phyloP scores from a whole-genome alignment of 139 green algal species.

The Pseudopediastrum boryanum region DNA sequence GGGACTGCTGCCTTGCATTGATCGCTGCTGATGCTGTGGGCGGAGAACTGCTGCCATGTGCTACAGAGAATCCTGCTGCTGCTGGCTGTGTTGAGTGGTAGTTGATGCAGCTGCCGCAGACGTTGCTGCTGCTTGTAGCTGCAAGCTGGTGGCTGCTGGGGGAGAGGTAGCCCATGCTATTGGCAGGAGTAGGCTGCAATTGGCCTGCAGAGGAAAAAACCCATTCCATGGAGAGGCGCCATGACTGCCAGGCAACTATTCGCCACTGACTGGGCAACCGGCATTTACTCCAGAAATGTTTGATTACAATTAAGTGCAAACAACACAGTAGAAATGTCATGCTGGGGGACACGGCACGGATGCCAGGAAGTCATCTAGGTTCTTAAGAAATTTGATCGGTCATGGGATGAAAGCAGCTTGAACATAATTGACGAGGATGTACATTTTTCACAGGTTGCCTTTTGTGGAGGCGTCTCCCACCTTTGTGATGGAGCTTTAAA shows the following conservation, averaged over 20 bases:
- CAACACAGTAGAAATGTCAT: no score
- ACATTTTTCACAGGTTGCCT: no score
- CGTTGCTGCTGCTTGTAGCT: neutral
- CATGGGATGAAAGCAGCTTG: no score
- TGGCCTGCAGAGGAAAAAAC: neutral
- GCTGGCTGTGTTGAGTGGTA: neutral
- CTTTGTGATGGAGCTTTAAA: slow-evolving; percentile 26
- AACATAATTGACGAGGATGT: no score
- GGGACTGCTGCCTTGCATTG: no score
- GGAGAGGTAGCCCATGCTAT: slow-evolving; percentile 1
- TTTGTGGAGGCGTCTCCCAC: slow-evolving; percentile 11
- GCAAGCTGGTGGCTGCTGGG: neutral
- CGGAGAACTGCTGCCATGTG: slow-evolving; percentile 2
- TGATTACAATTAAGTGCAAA: no score
- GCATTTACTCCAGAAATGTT: no score
- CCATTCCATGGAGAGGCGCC: neutral
- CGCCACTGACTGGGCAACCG: no score
- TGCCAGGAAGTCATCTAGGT: no score
- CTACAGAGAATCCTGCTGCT: slow-evolving; percentile 11
- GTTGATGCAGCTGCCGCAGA: slow-evolving; percentile 19
- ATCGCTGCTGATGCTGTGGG: neutral
- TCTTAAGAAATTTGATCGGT: no score
- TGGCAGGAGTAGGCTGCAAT: neutral
- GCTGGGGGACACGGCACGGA: no score
- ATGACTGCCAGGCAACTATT: no score